Base-by-base conservation (phyloP, 2,329 filamentous ascomycete genomes). In the Verticillium nubilum region DNA sequence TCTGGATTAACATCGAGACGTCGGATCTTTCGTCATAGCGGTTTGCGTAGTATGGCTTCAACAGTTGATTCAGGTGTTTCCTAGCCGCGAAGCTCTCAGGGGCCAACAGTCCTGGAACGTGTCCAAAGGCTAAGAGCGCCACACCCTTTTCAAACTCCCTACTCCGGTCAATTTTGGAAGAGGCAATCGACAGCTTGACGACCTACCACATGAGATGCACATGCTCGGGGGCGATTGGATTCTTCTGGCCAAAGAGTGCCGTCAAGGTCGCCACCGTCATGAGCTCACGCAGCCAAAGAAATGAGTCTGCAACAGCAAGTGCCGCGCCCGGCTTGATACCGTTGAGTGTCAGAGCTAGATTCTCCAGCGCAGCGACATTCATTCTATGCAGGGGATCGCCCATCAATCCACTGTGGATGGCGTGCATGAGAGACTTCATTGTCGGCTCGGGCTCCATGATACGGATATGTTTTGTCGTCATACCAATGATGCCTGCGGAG, bases 161-260 rank as follows among this genome's bases (percentile, higher is more conserved):
- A 25, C 7, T 5, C 7, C 33, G 15, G 33, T 37, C 15, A 37
- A 17, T n/a, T 17, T 37, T 17, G 13, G 10, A 15, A 50, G 28
- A 50, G 50, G 52, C 33, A 52, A 5, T 37, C n/a, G 15, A 5
- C 13, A 37, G 33, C n/a, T 17, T 15, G 33, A 6, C n/a, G 4
- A 37, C 33, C 2, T 15, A 37, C 33, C 33, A 37, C 15, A 37
- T 6, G 33, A 37, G 33, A 17, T 37, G 13, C 12, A 37, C 33
- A 37, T 37, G 33, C 10, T 77, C 63, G 2, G 66, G 54, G 19
- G 66, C 68, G 53, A 78, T 67, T 0, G 79, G 76, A 57, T 80
- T 80, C 9, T 76, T 64, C 0, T 72, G 69, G 3, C 80, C 80
- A 56, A 74, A 80, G 29, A 83, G 63, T 1, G 74, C 73, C 19